A percentile compares a stretch with the other conserved stretches of the same genome.
Conservation (phyloP, 352 stramenopile genomes). For the Phytophthora cactorum region DNA sequence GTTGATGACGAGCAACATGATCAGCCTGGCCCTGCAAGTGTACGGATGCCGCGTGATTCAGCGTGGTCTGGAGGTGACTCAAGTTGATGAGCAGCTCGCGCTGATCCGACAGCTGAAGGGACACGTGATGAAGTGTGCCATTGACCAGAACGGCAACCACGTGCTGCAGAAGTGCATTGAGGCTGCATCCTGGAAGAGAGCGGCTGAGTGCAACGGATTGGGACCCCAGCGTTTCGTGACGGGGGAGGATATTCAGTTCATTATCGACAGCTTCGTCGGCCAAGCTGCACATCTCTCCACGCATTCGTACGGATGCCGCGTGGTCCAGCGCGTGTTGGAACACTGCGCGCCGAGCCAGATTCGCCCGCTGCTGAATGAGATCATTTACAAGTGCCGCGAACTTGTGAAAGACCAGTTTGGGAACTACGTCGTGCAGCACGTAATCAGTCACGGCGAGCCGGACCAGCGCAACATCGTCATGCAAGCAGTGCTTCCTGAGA, state of each 20-base stretch:
- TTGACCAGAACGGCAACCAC: constrained; percentile 99
- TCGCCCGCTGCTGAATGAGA: constrained; percentile 93
- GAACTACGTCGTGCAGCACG: constrained; percentile 99
- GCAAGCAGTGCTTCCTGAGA: constrained; percentile 84
- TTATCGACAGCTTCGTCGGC: constrained; percentile 95
- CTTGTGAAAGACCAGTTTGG: constrained; percentile 97
- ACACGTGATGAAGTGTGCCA: constrained; percentile 92
- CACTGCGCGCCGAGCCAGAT: constrained; percentile 93
- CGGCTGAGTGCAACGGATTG: constrained; percentile 23
- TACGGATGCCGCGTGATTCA: constrained; percentile 98
- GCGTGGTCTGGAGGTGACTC: constrained; percentile 88
- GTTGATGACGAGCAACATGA: constrained; percentile 93
- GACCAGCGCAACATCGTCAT: constrained; percentile 87
- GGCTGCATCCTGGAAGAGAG: constrained; percentile 65
- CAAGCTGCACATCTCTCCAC: constrained; percentile 92
- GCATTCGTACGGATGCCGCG: constrained; percentile 98
- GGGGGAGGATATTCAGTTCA: constrained; percentile 96
- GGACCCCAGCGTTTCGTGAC: constrained; percentile 52
- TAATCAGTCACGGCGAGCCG: constrained; percentile 93
- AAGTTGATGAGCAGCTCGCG: constrained; percentile 72
- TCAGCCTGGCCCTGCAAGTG: constrained; percentile 95
- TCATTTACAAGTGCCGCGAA: constrained; percentile 90
- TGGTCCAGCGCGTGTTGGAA: constrained; percentile 98
- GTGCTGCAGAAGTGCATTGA: constrained; percentile 99
- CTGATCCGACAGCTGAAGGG: constrained; percentile 84